These are phyloP conservation scores for Gyromitra esculenta DNA, from an alignment of 2,329 filamentous ascomycete species.

Conservation along the genomic window DNA sequence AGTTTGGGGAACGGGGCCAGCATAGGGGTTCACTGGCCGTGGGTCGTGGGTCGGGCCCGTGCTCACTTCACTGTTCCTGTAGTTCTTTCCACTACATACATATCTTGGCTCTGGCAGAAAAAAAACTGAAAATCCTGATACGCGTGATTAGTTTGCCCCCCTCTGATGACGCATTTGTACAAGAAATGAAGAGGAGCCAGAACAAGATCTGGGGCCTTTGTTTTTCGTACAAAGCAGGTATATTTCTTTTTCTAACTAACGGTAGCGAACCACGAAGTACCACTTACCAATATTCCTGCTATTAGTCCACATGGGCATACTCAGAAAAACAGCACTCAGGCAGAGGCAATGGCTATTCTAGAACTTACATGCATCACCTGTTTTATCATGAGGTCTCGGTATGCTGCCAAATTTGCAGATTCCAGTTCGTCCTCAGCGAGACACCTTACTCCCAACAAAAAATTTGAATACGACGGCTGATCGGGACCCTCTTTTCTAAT, in stretches of 20 bases:
- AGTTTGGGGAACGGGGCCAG: constrained; percentile 44
- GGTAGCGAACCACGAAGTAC: constrained; percentile 11
- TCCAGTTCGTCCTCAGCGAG: constrained; percentile 30
- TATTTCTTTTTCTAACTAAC: constrained; percentile 51
- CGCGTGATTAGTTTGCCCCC: constrained; percentile 36
- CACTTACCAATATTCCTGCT: constrained; percentile 9
- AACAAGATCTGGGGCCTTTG: constrained; percentile 26
- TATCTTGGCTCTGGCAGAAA: not conserved
- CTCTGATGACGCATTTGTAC: constrained; percentile 23
- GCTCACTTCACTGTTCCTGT: constrained; percentile 9
- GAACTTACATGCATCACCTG: not conserved
- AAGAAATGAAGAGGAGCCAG: not conserved
- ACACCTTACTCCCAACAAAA: constrained; percentile 32
- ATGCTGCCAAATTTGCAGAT: constrained; percentile 18
- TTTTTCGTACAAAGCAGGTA: constrained; percentile 6
- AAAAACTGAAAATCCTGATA: not conserved
- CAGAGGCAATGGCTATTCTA: not conserved
- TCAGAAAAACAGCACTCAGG: not conserved
- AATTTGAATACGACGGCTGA: constrained; percentile 27
- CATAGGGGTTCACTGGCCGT: constrained; percentile 28
- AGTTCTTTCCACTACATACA: not conserved
- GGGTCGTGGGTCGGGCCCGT: constrained; percentile 19
- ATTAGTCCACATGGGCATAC: constrained; percentile 8
- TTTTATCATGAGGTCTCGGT: constrained; percentile 8
- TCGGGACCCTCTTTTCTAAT: constrained; percentile 20